Base-by-base conservation (phyloP, 2,329 filamentous ascomycete genomes). In the Trichoderma sp. region DNA sequence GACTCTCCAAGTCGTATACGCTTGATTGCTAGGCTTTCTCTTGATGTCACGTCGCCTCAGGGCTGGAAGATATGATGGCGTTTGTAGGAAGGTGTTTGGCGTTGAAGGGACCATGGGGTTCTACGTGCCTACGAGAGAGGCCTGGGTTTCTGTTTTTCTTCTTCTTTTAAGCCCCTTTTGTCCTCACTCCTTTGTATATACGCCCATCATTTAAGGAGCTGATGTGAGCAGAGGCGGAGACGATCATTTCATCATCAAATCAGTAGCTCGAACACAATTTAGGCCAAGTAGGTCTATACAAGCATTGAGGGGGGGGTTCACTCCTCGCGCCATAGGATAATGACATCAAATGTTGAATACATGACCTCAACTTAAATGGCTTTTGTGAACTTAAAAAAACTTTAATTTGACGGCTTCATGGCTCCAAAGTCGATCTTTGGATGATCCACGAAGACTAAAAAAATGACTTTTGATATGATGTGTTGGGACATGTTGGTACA, bases 171-270 rank as follows among this genome's bases (percentile, higher is more conserved):
- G 19, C 31, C n/a, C 40, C 27, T 57, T n/a, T 13, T 27, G 19
- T 31, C 52, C 16, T 61, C 63, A 29, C 49, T 63, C 35, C 47
- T 58, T 64, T 64, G 68, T 69, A 69, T 59, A 69, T 69, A 69
- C 53, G 29, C 10, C 59, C 19, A 61, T 61, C 65, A 68, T 60
- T 55, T 33, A 47, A 53, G 56, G 65, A 29, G 57, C 58, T 43
- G 27, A 55, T 55, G 68, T 55, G 63, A 43, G 49, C 35, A 31
- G 52, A 58, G 33, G 68, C 27, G 29, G 24, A 47, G 31, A 33
- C 35, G 11, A 65, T 49, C 14, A 53, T 37, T 64, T 33, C 4
- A 35, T 52, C 10, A 58, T 43, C 16, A 19, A 19, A 58, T 43
- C 19, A 19, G 40, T 59, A 33, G 37, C 21, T 29, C 55, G 19